A percentile compares a stretch with the other conserved stretches of the same genome.
Evolutionary conservation across 768 basidiomycete species (phyloP).

Genomic region (Hypholoma fasciculare): DNA sequence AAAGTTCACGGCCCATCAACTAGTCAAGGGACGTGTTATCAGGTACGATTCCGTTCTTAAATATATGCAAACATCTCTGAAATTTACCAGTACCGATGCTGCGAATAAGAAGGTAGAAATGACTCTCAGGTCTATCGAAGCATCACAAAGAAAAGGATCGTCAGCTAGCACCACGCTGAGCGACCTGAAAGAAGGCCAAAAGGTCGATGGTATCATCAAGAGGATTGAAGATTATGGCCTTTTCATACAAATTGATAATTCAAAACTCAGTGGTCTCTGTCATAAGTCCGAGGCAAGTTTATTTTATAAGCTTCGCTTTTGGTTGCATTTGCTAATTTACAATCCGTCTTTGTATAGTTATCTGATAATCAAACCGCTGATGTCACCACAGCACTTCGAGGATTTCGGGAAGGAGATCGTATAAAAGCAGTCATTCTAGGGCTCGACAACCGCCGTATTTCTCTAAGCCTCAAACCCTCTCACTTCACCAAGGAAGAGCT

Average conservation of each 20-base stretch:
- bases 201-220: constrained; percentile 77
- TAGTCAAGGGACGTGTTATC: constrained; percentile 85
- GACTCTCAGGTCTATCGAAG: constrained; percentile 74
- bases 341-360: constrained; percentile 46
- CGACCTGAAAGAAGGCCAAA: constrained; percentile 78
- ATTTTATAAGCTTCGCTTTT: not conserved
- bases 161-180: constrained; percentile 39
- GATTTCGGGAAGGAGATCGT: constrained; percentile 84
- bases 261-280: constrained; percentile 86
- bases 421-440: constrained; percentile 78
- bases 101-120: constrained; percentile 85
- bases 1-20: constrained; percentile 73
- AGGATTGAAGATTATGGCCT: constrained; percentile 86
- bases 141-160: constrained; percentile 32
- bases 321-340: not conserved
- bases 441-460: constrained; percentile 76
- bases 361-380: constrained; percentile 88
- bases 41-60: constrained; percentile 44
- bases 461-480: constrained; percentile 88
- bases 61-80: too few species aligned
- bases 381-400: constrained; percentile 70
- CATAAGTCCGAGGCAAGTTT: constrained; percentile 84
- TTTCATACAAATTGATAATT: constrained; percentile 88
- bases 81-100: constrained; percentile 56
- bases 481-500: constrained; percentile 75